Conservation (phyloP, 169 alveolate genomes). For the Plasmodium ovale region DNA sequence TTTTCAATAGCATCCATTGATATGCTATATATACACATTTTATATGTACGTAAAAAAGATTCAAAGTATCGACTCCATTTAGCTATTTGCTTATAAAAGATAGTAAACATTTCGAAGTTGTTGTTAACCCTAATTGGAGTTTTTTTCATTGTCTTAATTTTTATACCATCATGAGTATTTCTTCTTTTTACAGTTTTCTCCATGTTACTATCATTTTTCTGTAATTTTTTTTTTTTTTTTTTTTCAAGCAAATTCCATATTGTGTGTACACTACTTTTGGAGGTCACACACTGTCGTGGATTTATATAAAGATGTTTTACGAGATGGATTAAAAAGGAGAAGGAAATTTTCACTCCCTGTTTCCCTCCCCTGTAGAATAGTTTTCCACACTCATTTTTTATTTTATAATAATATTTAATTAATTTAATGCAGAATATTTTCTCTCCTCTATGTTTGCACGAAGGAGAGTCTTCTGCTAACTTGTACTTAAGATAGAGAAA, state of each 20-base stretch:
- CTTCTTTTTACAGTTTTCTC: neutral
- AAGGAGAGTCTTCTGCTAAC: neutral
- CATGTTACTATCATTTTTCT: neutral
- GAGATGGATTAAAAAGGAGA: slow-evolving; percentile 3
- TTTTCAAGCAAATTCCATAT: no score
- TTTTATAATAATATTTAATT: slow-evolving; percentile 19
- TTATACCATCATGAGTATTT: neutral
- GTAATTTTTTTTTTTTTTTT: neutral
- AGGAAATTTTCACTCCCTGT: slow-evolving; percentile 9
- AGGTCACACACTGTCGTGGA: no score
- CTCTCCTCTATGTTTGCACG: slow-evolving; percentile 4
- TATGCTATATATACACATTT: slow-evolving; percentile 9
- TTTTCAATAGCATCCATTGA: slow-evolving; percentile 52
- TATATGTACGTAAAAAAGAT: slow-evolving; percentile 1
- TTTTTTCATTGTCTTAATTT: neutral
- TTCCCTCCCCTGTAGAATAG: neutral
- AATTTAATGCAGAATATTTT: slow-evolving; percentile 29
- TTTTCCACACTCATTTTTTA: neutral
- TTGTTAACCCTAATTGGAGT: neutral
- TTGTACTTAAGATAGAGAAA: slow-evolving; percentile 19
- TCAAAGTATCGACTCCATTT: slow-evolving; percentile 21
- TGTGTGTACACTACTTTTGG: no score
- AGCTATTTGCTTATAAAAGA: neutral
- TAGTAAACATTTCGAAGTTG: slow-evolving; percentile 5
- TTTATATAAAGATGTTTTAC: neutral